Conservation (phyloP, 163 green algal species). For the Trebouxiophyceae sp. region DNA sequence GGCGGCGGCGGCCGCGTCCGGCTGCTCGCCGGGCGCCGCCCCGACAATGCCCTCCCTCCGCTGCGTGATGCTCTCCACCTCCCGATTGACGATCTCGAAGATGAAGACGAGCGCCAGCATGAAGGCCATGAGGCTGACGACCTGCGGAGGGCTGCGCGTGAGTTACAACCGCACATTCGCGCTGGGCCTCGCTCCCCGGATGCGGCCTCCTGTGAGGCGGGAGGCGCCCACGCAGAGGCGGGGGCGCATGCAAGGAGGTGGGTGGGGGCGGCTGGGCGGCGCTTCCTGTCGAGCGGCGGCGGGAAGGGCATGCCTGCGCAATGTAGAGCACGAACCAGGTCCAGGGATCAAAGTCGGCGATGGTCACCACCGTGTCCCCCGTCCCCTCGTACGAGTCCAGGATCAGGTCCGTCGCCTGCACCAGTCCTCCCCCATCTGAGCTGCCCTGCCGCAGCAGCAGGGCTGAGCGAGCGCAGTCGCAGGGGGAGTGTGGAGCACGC, state of each 20-base stretch:
- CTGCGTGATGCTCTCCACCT: slow-evolving; percentile 34
- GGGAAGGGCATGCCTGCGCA: background rate
- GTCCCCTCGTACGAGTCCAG: background rate
- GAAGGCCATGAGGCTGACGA: slow-evolving; percentile 18
- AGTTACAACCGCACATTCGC: no score
- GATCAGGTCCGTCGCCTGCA: slow-evolving; percentile 8
- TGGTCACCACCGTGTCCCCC: background rate
- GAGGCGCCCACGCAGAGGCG: no score
- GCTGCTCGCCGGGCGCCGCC: background rate
- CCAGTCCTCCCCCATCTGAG: no score
- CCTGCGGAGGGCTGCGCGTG: no score
- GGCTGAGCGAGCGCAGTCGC: background rate
- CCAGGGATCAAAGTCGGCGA: slow-evolving; percentile 1
- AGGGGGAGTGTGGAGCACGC: background rate
- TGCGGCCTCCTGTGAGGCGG: no score
- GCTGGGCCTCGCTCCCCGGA: no score
- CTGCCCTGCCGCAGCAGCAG: no score
- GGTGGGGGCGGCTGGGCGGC: no score
- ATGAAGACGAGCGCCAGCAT: slow-evolving; percentile 38
- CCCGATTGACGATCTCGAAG: slow-evolving; percentile 39
- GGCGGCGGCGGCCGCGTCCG: no score
- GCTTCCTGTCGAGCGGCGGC: background rate
- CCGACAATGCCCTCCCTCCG: slow-evolving; percentile 19
- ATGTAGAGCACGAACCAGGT: slow-evolving; percentile 4
- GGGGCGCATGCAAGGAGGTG: no score